A percentile compares a stretch with the other conserved stretches of the same genome.
Conservation (phyloP, 176 grass and related monocot genomes). For the Otatea glauca region DNA sequence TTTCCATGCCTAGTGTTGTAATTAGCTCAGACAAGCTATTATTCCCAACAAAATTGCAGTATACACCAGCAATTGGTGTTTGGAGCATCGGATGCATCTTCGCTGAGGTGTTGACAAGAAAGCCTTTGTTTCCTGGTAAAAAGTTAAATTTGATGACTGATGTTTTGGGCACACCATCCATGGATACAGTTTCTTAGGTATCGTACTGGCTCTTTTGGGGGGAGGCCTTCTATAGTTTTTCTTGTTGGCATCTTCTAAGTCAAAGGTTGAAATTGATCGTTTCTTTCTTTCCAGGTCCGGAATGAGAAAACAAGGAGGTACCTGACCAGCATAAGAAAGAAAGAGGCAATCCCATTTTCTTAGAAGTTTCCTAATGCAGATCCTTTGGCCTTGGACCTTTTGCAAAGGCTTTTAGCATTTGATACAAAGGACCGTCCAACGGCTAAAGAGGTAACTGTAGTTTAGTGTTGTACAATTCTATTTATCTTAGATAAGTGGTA, state of each 20-base stretch:
- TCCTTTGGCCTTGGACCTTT: constrained; percentile 81
- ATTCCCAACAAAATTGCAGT: constrained; percentile 73
- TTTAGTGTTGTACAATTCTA: no score
- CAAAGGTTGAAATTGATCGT: constrained; percentile 17
- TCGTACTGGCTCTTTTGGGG: background rate
- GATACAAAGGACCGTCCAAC: constrained; percentile 95
- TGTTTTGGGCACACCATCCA: constrained; percentile 87
- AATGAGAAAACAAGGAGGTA: constrained; percentile 99
- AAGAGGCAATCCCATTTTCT: constrained; percentile 76
- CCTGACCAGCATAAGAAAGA: constrained; percentile 92
- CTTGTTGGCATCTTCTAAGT: constrained; percentile 13
- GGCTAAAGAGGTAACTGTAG: constrained; percentile 92
- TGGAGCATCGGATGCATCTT: constrained; percentile 99
- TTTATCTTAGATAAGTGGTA: no score
- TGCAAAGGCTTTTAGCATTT: constrained; percentile 89
- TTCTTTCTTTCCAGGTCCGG: constrained; percentile 62
- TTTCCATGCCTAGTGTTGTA: constrained; percentile 4
- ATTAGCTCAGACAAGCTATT: background rate
- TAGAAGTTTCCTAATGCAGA: constrained; percentile 91
- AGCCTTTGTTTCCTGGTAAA: constrained; percentile 98
- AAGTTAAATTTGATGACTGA: constrained; percentile 93
- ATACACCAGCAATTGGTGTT: constrained; percentile 96
- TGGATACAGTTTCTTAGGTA: constrained; percentile 98
- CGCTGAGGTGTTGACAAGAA: constrained; percentile 91
- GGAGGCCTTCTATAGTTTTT: constrained; percentile 13